Conservation (phyloP, 306 rosid genomes). For the Cucumis melo region DNA sequence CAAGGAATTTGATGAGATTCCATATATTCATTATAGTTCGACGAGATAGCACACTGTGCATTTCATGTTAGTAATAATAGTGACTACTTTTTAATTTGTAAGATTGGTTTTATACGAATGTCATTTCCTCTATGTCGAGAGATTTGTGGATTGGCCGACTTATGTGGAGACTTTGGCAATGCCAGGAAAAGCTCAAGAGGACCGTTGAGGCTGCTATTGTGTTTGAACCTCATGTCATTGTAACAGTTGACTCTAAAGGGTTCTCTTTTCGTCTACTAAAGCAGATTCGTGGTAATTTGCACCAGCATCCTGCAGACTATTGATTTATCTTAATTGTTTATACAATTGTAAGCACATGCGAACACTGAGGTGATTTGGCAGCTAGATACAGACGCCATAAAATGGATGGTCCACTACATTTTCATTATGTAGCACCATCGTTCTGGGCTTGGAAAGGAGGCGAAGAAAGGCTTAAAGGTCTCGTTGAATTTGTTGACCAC, state of each 20-base stretch:
- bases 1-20: not conserved
- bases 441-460: constrained; percentile 99
- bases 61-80: not conserved
- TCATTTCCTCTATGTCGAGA: not conserved
- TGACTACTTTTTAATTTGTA: not conserved
- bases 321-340: constrained; percentile 9
- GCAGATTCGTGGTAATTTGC: constrained; percentile 62
- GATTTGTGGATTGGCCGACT: not conserved
- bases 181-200: constrained; percentile 57
- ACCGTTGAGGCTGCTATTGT: constrained; percentile 57
- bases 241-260: constrained; percentile 79
- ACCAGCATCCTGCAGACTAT: constrained; percentile 11
- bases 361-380: constrained; percentile 47
- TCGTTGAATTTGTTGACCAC: constrained; percentile 66
- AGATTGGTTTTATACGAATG: not conserved
- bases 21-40: not conserved
- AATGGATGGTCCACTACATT: constrained; percentile 40
- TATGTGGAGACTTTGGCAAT: constrained; percentile 8
- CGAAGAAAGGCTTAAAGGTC: constrained; percentile 67
- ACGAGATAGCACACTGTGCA: not conserved
- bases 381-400: constrained; percentile 42
- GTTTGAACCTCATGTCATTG: constrained; percentile 73
- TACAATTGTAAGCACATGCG: constrained; percentile 20
- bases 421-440: constrained; percentile 87
- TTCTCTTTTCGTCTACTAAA: constrained; percentile 78